Percentiles rank a stretch among this genome's conserved stretches.
Conservation (phyloP, 2,329 filamentous ascomycete genomes). For the Botrytis cinerea region DNA sequence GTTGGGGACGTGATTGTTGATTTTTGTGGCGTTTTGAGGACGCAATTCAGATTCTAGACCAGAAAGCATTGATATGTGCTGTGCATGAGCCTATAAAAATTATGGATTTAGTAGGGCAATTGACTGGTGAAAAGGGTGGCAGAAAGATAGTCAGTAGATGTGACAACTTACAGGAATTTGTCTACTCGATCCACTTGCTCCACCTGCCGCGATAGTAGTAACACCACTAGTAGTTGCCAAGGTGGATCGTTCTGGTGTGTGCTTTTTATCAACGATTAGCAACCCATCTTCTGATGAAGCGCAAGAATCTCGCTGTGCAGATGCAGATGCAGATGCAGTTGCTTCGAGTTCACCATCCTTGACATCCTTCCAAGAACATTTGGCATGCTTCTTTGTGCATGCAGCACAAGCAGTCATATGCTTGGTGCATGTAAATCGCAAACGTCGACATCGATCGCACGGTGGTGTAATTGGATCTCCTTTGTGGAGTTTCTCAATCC, state of each 20-base stretch:
- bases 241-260: constrained; percentile 17
- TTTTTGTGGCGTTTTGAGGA: background rate
- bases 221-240: background rate
- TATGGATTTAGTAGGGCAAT: background rate
- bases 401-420: constrained; percentile 84
- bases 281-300: constrained; percentile 22
- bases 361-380: constrained; percentile 84
- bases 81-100: background rate
- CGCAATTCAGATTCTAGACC: constrained; percentile 14
- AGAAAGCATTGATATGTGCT: constrained; percentile 15
- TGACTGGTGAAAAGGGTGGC: background rate
- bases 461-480: constrained; percentile 78
- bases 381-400: constrained; percentile 88
- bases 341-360: constrained; percentile 63
- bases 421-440: constrained; percentile 81
- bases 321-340: background rate
- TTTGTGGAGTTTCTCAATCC: constrained; percentile 73
- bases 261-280: constrained; percentile 23
- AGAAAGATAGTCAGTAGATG: too few relatives aligned
- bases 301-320: constrained; percentile 13
- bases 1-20: background rate
- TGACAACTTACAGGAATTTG: background rate
- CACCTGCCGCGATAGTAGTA: constrained; percentile 11
- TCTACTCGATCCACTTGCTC: constrained; percentile 1
- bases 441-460: constrained; percentile 78